Conservation (phyloP, 108 stramenopile genomes). For the Cylindrotheca fusiformis region DNA sequence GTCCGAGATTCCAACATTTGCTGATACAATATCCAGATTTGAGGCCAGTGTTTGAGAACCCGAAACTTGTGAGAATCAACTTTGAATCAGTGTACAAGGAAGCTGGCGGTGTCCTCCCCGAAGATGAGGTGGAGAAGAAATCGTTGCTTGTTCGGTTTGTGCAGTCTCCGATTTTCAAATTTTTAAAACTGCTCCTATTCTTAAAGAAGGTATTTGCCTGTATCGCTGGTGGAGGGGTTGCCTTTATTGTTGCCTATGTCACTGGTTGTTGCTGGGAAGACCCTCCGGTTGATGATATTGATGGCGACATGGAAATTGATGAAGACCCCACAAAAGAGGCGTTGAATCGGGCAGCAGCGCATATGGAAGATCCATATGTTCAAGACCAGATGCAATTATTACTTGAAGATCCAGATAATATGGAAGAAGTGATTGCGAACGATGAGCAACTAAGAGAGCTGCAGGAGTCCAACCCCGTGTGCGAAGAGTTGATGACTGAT, state of each 20-base stretch:
- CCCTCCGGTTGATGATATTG: constrained; percentile 18
- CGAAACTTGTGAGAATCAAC: constrained; percentile 42
- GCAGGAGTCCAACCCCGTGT: constrained; percentile 42
- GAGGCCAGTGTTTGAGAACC: constrained; percentile 55
- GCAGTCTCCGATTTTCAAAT: constrained; percentile 41
- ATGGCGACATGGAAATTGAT: constrained; percentile 6
- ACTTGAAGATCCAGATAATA: constrained; percentile 45
- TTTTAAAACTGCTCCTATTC: constrained; percentile 36
- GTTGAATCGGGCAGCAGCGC: constrained; percentile 42
- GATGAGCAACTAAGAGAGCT: constrained; percentile 38
- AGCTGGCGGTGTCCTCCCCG: constrained; percentile 47
- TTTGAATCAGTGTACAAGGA: constrained; percentile 55
- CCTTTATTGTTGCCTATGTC: constrained; percentile 11
- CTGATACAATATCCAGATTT: constrained; percentile 45
- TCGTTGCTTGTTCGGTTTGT: constrained; percentile 27
- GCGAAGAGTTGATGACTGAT: constrained; percentile 46
- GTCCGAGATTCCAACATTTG: constrained; percentile 50
- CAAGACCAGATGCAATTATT: constrained; percentile 43
- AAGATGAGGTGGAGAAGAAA: constrained; percentile 33
- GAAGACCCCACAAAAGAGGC: constrained; percentile 22
- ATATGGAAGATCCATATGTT: constrained; percentile 55
- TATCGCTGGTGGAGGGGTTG: constrained; percentile 32
- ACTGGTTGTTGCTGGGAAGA: constrained; percentile 40
- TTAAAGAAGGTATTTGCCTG: constrained; percentile 45
- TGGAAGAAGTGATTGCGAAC: constrained; percentile 50